A percentile compares a stretch with the other conserved stretches of the same genome.
phyloP scores from a whole-genome alignment of 2,329 filamentous ascomycete species.

The Ophiognomonia clavigignenti-juglandacearum region DNA sequence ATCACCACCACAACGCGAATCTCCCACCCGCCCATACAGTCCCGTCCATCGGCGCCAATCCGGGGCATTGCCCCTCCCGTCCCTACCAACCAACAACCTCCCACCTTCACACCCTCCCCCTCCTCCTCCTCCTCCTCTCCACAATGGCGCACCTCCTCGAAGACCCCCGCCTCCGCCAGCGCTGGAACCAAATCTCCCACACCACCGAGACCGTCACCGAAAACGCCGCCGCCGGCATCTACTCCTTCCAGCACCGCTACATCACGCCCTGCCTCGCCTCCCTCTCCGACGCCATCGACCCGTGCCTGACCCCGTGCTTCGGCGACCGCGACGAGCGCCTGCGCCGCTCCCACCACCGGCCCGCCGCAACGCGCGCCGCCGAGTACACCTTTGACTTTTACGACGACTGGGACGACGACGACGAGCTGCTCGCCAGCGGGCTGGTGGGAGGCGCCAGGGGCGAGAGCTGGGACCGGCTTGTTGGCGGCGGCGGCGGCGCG shows the following conservation, averaged over 20 bases:
- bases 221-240: slow-evolving; percentile 85
- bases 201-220: slow-evolving; percentile 89
- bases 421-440: slow-evolving; percentile 25
- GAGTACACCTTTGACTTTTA: slow-evolving; percentile 96
- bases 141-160: slow-evolving; percentile 57
- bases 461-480: slow-evolving; percentile 79
- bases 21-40: neutral
- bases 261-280: slow-evolving; percentile 74
- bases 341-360: slow-evolving; percentile 62
- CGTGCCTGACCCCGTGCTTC: slow-evolving; percentile 66
- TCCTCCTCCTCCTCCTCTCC: slow-evolving; percentile 7
- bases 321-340: slow-evolving; percentile 70
- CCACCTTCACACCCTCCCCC: neutral
- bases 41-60: too few species aligned
- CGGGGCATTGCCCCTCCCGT: neutral
- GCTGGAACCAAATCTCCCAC: slow-evolving; percentile 87
- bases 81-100: neutral
- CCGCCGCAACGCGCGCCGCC: slow-evolving; percentile 48
- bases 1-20: neutral
- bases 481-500: slow-evolving; percentile 59
- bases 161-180: slow-evolving; percentile 87
- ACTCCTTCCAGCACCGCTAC: slow-evolving; percentile 82
- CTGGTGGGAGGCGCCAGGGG: slow-evolving; percentile 24
- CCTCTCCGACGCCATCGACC: slow-evolving; percentile 61
- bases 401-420: slow-evolving; percentile 77